Evolutionary conservation across 2,329 filamentous ascomycete species (phyloP).

Genomic region (Allantophomopsis lycopodina): DNA sequence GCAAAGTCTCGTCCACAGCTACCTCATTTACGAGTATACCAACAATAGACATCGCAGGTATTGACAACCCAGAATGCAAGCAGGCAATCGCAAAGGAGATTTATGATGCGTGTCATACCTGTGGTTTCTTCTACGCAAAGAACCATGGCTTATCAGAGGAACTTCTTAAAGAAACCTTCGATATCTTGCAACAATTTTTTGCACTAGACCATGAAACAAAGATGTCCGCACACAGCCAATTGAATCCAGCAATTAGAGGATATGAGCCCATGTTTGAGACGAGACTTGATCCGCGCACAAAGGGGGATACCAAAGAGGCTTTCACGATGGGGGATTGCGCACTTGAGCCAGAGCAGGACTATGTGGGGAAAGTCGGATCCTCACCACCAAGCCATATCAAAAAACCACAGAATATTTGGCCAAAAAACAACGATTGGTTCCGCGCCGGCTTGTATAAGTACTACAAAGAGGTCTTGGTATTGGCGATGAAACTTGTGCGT

Average conservation of each 20-base stretch:
- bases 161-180: constrained; percentile 14
- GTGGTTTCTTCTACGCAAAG: constrained; percentile 21
- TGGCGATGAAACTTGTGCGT: constrained; percentile 11
- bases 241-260: constrained; percentile 20
- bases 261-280: constrained; percentile 22
- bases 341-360: constrained; percentile 22
- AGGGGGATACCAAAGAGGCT: constrained; percentile 20
- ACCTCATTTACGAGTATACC: constrained; percentile 14
- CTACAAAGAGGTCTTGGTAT: constrained; percentile 8
- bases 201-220: constrained; percentile 34
- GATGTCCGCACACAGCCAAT: constrained; percentile 25
- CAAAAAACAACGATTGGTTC: constrained; percentile 10
- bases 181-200: constrained; percentile 25
- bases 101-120: constrained; percentile 17
- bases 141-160: neutral
- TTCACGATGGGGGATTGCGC: constrained; percentile 23
- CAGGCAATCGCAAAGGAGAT: constrained; percentile 17
- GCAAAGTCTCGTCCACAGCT: constrained; percentile 8
- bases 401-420: constrained; percentile 18
- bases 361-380: constrained; percentile 13
- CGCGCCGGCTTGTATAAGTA: constrained; percentile 14
- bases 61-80: constrained; percentile 14
- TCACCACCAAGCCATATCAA: constrained; percentile 14
- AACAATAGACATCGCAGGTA: constrained; percentile 19
- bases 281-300: constrained; percentile 16